Conservation (phyloP, 495 filamentous ascomycete species). For the Thermothielavioides terrestris region DNA sequence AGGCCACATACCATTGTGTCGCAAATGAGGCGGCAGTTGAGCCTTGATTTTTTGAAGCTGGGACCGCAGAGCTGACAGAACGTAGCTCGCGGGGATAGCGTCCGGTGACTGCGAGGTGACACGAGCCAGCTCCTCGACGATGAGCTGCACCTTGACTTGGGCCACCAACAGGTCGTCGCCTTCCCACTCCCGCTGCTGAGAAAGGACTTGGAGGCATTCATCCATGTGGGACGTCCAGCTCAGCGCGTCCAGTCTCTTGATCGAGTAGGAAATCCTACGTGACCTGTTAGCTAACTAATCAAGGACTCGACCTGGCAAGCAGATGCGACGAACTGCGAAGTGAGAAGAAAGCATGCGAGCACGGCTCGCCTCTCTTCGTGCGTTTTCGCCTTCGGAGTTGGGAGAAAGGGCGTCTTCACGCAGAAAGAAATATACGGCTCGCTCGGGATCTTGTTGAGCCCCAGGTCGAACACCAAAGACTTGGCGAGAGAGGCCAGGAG, state of each 20-base stretch:
- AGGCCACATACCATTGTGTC: constrained; percentile 34
- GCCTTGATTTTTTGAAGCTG: constrained; percentile 35
- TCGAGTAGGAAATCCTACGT: constrained; percentile 25
- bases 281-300: neutral
- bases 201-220: constrained; percentile 38
- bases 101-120: constrained; percentile 26
- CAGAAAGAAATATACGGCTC: constrained; percentile 19
- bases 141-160: constrained; percentile 30
- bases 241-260: constrained; percentile 38
- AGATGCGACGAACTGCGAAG: constrained; percentile 36
- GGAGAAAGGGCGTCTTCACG: constrained; percentile 3
- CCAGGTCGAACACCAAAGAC: constrained; percentile 45
- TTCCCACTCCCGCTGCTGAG: constrained; percentile 37
- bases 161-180: constrained; percentile 44
- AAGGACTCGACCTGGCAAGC: neutral
- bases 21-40: constrained; percentile 28
- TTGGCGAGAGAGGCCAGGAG: constrained; percentile 43
- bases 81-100: constrained; percentile 28
- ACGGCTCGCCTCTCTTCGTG: constrained; percentile 46
- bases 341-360: constrained; percentile 46
- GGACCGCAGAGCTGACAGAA: constrained; percentile 36
- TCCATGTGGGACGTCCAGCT: constrained; percentile 48
- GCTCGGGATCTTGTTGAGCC: constrained; percentile 41
- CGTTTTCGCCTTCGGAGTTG: constrained; percentile 27
- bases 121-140: constrained; percentile 25